phyloP scores from a whole-genome alignment of 2,329 filamentous ascomycete genomes.

The Cryphonectria parasitica region DNA sequence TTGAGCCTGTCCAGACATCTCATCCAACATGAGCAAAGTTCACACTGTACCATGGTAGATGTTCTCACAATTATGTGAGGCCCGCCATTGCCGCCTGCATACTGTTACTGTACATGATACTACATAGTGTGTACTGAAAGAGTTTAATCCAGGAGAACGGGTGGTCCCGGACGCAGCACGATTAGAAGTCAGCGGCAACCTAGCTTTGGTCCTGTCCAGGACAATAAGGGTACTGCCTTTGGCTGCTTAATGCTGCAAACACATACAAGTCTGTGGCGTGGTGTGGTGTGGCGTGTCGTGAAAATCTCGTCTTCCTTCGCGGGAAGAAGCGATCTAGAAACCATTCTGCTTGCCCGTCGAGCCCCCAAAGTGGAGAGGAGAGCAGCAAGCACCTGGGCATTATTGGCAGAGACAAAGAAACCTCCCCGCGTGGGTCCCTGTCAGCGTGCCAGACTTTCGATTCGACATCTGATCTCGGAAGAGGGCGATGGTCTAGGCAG shows the following conservation, averaged over 20 bases:
- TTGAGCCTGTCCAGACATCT: not conserved
- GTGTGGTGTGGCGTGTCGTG: not conserved
- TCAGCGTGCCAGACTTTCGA: constrained; percentile 19
- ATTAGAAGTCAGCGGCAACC: not conserved
- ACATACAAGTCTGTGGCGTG: not conserved
- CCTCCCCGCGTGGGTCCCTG: constrained; percentile 20
- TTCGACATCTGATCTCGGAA: constrained; percentile 2
- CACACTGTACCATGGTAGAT: not conserved
- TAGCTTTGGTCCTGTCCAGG: not conserved
- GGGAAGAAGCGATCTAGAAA: not conserved
- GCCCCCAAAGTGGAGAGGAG: not conserved
- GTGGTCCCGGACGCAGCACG: not conserved
- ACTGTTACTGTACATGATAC: not conserved
- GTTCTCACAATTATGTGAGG: not conserved
- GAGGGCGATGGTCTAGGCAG: constrained; percentile 1
- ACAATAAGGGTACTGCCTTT: not conserved
- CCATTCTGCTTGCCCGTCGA: not conserved
- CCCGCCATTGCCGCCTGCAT: not conserved
- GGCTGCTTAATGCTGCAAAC: not conserved
- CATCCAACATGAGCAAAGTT: not conserved
- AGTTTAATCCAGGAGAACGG: not conserved
- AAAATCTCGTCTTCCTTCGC: not conserved
- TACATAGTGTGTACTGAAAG: too few relatives aligned
- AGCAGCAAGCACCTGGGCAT: not conserved
- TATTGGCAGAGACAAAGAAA: not conserved